Conservation (phyloP, 495 filamentous ascomycete genomes). For the Staphylotrichum longicolle region DNA sequence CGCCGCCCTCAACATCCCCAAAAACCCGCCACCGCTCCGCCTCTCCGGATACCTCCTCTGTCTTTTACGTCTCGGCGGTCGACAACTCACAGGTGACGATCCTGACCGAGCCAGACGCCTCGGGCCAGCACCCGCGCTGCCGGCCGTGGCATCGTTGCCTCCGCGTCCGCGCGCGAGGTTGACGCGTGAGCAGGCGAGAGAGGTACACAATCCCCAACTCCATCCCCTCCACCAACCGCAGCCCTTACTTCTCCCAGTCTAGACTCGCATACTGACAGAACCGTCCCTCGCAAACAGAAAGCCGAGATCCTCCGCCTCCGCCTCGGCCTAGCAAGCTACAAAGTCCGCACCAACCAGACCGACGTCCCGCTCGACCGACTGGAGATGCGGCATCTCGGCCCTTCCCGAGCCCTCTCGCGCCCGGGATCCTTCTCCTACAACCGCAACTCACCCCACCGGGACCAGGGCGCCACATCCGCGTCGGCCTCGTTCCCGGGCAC, state of each 20-base stretch:
- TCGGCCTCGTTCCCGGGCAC: slow-evolving; percentile 6
- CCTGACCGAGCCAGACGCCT: slow-evolving; percentile 41
- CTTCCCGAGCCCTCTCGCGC: no score
- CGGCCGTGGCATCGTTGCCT: not conserved
- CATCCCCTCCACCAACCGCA: not conserved
- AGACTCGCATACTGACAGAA: not conserved
- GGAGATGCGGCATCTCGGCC: slow-evolving; percentile 25
- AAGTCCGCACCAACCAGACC: slow-evolving; percentile 52
- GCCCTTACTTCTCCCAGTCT: not conserved
- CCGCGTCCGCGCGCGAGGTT: slow-evolving; percentile 23
- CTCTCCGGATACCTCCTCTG: slow-evolving; percentile 33
- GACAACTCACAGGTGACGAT: slow-evolving; percentile 40
- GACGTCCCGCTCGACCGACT: slow-evolving; percentile 48
- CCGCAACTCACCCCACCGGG: not conserved
- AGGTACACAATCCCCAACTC: slow-evolving; percentile 28
- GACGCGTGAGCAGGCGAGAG: slow-evolving; percentile 44
- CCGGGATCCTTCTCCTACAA: no score
- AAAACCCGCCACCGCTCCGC: slow-evolving; percentile 19
- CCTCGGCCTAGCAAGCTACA: slow-evolving; percentile 52
- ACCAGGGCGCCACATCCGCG: not conserved
- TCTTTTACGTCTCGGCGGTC: slow-evolving; percentile 39
- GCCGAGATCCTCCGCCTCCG: slow-evolving; percentile 51
- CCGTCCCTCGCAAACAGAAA: slow-evolving; percentile 34
- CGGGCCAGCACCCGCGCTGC: slow-evolving; percentile 15
- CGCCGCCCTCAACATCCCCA: slow-evolving; percentile 6